These are phyloP conservation scores for Aspergillus clavatus DNA, from an alignment of 2,329 filamentous ascomycete species.

Conservation along the genomic window DNA sequence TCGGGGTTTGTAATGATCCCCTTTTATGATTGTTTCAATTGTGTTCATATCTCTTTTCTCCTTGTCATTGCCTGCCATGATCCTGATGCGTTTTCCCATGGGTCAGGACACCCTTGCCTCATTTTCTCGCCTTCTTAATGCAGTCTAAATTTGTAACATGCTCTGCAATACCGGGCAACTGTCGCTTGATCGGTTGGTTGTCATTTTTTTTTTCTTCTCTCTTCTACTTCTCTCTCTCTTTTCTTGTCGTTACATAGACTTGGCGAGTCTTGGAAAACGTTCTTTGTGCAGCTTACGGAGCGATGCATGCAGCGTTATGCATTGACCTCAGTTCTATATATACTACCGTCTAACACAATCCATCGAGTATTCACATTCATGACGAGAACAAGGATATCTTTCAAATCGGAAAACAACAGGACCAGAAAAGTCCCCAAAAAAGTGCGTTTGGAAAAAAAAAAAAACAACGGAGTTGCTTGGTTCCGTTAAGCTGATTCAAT, in stretches of 20 bases:
- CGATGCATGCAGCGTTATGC: background rate
- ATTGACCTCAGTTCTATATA: background rate
- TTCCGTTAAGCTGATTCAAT: background rate
- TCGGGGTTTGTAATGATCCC: constrained; percentile 19
- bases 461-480: background rate
- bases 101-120: constrained; percentile 10
- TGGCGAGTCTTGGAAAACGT: background rate
- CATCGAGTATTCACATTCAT: constrained; percentile 8
- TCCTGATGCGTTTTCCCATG: constrained; percentile 13
- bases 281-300: background rate
- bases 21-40: constrained; percentile 26
- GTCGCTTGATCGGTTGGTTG: constrained; percentile 7
- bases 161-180: constrained; percentile 20
- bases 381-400: constrained; percentile 17
- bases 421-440: background rate
- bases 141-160: constrained; percentile 26
- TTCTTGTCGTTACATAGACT: constrained; percentile 1
- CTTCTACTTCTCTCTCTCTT: no score
- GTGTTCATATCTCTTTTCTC: constrained; percentile 18
- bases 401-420: constrained; percentile 5
- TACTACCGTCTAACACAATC: constrained; percentile 7
- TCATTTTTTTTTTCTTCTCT: background rate
- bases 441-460: background rate
- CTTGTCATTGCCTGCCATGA: constrained; percentile 15
- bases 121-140: constrained; percentile 13